Evolutionary conservation across 176 grass and related monocot genomes (phyloP).

Genomic region (Stipa capillata): DNA sequence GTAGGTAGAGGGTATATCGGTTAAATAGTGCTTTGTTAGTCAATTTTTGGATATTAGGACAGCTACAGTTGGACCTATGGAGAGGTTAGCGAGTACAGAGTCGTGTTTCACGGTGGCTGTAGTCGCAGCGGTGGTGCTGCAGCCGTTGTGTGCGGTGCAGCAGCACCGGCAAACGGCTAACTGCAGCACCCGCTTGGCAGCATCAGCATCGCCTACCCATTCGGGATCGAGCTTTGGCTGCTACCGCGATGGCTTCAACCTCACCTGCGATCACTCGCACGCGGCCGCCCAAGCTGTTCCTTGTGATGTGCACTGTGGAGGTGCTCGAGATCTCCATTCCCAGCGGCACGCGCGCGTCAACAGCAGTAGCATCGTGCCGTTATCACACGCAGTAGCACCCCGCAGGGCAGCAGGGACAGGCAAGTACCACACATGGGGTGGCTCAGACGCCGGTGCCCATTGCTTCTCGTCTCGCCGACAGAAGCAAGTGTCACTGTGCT

Average conservation of each 20-base stretch:
- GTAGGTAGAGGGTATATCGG: not conserved
- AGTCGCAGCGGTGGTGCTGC: not conserved
- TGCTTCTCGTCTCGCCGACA: not conserved
- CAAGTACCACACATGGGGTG: not conserved
- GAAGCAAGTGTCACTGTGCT: slow-evolving; percentile 26
- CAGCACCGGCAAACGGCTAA: not conserved
- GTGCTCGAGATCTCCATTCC: slow-evolving; percentile 32
- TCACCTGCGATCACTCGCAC: slow-evolving; percentile 32
- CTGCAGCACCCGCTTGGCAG: slow-evolving; percentile 24
- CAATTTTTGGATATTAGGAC: not conserved
- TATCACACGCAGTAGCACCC: not conserved
- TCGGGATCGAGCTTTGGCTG: slow-evolving; percentile 31
- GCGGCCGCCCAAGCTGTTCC: slow-evolving; percentile 38
- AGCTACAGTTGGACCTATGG: not conserved
- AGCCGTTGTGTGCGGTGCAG: not conserved
- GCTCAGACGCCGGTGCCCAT: not conserved
- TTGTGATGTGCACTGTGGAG: slow-evolving; percentile 23
- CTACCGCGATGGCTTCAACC: slow-evolving; percentile 36
- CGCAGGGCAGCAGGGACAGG: not conserved
- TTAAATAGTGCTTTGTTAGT: not conserved
- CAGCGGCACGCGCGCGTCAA: slow-evolving; percentile 6
- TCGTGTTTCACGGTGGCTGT: not conserved
- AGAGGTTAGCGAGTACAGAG: not conserved
- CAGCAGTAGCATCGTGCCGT: not conserved
- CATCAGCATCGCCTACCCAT: slow-evolving; percentile 49